Base-by-base conservation (phyloP, 768 basidiomycete species). In the Kwoniella heveanensis region DNA sequence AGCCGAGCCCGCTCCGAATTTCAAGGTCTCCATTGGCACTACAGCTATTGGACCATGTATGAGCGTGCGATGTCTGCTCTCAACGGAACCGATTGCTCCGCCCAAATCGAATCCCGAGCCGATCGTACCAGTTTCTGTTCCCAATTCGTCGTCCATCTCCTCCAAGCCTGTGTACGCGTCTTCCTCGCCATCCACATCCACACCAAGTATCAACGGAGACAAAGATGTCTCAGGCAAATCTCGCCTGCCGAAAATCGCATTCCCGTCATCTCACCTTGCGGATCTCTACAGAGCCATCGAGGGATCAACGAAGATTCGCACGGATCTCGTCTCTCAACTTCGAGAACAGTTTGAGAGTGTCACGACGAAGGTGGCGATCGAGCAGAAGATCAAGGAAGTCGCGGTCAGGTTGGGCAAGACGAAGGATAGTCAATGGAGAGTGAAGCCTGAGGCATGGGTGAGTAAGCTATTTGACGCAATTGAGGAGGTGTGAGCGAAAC, bases 371-470 rank as follows among this genome's bases (percentile, higher is more conserved):
- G 66, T 60, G 22, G 77, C 74, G 17, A 78, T 80, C 27, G 76
- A 76, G 57, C 62, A 59, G 15, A 78, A 74, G 62, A 54, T 80
- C 30, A 71, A 69, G 37, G 74, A 76, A 59, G 77, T 78, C 4
- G 76, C 79, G 5, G 59, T 68, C 0, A 67, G 68, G 32, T 69
- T 75, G 50, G 74, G 72, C 2, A 74, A 70, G 53, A 56, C 50
- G 2, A 75, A 72, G 57, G 72, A 72, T 32, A 68, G 62, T 32
- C 59, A 55, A 22, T 80, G 79, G 79, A 72, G 55, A 37, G 72
- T 80, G 19, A 67, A 66, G 27, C 58, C 65, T n/a, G 74, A 70
- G 48, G 77, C 76, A 47, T 80, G 79, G 79, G 77, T 77, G 57
- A 77, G 78, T 76, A 2, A 15, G 13, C 15, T n/a, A n/a, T n/a